Evolutionary conservation across 2,329 filamentous ascomycete species (phyloP).

Genomic region (Lecanicillium sp.): DNA sequence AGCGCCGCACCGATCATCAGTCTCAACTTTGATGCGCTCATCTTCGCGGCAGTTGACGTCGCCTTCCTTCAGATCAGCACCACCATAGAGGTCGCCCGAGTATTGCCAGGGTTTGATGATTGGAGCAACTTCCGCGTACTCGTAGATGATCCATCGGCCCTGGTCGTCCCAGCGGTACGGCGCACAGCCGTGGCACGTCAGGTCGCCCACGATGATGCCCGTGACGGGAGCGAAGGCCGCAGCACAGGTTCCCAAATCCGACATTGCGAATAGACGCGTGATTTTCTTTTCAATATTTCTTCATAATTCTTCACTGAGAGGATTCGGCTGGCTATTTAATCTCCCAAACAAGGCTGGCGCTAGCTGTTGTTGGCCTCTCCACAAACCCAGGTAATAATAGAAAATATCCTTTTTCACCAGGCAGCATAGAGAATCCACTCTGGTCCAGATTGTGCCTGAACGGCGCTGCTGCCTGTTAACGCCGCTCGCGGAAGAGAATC

Average conservation of each 20-base stretch:
- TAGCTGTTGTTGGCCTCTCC: no score
- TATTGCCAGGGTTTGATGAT: background rate
- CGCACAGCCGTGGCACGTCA: background rate
- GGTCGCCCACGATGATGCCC: background rate
- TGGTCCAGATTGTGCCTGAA: no score
- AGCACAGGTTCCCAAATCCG: background rate
- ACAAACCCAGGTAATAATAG: no score
- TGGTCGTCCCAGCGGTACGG: conserved; percentile 2
- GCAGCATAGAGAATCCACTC: no score
- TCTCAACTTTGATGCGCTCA: conserved; percentile 18
- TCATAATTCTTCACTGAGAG: no score
- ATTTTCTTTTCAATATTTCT: background rate
- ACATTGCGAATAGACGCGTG: background rate
- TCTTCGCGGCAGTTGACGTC: conserved; percentile 20
- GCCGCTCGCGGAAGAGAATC: no score
- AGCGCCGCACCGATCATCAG: conserved; percentile 2
- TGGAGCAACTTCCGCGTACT: background rate
- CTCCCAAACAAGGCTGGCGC: background rate
- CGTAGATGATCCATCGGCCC: background rate
- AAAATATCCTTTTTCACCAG: no score
- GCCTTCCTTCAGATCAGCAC: conserved; percentile 4
- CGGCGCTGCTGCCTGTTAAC: no score
- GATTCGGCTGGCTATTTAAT: no score
- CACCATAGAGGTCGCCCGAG: background rate
- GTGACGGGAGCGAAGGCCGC: conserved; percentile 7